phyloP scores from a whole-genome alignment of 129 eudicot species.

The Helianthus tuberosus region DNA sequence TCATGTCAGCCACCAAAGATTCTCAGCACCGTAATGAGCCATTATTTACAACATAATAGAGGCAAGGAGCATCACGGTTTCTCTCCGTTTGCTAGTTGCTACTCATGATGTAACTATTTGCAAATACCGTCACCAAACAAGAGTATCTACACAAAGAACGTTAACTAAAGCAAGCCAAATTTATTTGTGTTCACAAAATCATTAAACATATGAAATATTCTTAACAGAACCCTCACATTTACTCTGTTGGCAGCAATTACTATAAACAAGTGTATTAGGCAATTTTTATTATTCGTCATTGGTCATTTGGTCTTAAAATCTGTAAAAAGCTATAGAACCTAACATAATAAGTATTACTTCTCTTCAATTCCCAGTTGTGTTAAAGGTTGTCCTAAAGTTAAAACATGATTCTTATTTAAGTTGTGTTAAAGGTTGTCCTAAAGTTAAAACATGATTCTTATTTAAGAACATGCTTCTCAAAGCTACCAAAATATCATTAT shows the following conservation, averaged over 20 bases:
- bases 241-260: no score
- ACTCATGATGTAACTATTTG: constrained; percentile 2
- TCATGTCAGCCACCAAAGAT: constrained; percentile 7
- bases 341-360: no score
- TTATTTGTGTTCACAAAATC: background rate
- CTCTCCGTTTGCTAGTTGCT: constrained; percentile 11
- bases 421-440: background rate
- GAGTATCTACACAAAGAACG: background rate
- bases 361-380: no score
- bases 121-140: constrained; percentile 2
- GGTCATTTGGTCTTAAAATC: no score
- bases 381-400: background rate
- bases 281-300: no score
- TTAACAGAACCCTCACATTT: no score
- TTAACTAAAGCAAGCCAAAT: constrained; percentile 6
- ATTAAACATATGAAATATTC: no score
- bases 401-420: background rate
- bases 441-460: background rate
- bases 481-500: background rate
- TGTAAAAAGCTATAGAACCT: no score
- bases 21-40: constrained; percentile 9
- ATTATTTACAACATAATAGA: background rate
- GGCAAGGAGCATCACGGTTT: constrained; percentile 15
- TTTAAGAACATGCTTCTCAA: background rate
- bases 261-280: no score